Evolutionary conservation across 1,139 yeast species (phyloP).

Genomic region (Arxiozyma heterogenica): DNA sequence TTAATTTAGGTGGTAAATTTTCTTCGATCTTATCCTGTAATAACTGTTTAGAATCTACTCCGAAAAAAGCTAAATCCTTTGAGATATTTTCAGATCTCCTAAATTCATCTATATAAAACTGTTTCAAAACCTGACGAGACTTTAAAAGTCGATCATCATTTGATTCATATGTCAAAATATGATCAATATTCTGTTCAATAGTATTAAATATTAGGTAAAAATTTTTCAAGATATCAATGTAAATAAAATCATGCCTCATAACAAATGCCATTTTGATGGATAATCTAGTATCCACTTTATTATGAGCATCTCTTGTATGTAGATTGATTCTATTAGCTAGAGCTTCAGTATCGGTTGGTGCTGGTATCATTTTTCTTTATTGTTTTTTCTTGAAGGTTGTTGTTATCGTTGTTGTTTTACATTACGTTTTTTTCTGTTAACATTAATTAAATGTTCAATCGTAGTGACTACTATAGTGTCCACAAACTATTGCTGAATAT

Average conservation of each 20-base stretch:
- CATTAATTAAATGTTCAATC: no score
- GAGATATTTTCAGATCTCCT: conserved; percentile 52
- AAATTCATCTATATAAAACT: conserved; percentile 65
- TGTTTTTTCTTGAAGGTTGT: neutral
- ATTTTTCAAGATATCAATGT: conserved; percentile 72
- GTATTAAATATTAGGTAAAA: conserved; percentile 69
- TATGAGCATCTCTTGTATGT: conserved; percentile 58
- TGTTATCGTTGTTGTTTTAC: neutral
- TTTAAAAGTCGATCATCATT: conserved; percentile 32
- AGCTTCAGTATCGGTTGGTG: conserved; percentile 69
- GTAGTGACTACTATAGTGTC: neutral
- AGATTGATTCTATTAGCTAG: conserved; percentile 69
- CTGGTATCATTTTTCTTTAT: conserved; percentile 41
- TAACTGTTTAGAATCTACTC: neutral
- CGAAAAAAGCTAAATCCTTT: conserved; percentile 56
- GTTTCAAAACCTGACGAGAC: conserved; percentile 30
- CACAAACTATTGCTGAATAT: no score
- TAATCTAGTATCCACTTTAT: conserved; percentile 59
- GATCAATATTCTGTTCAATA: conserved; percentile 64
- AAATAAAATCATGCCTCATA: conserved; percentile 61
- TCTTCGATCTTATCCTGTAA: neutral
- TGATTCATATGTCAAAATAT: conserved; percentile 34
- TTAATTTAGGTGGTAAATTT: conserved; percentile 45
- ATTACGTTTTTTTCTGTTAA: no score
- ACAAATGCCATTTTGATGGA: conserved; percentile 68